Evolutionary conservation across 495 filamentous ascomycete species (phyloP).

Genomic region (Hypoxylon lenormandii): DNA sequence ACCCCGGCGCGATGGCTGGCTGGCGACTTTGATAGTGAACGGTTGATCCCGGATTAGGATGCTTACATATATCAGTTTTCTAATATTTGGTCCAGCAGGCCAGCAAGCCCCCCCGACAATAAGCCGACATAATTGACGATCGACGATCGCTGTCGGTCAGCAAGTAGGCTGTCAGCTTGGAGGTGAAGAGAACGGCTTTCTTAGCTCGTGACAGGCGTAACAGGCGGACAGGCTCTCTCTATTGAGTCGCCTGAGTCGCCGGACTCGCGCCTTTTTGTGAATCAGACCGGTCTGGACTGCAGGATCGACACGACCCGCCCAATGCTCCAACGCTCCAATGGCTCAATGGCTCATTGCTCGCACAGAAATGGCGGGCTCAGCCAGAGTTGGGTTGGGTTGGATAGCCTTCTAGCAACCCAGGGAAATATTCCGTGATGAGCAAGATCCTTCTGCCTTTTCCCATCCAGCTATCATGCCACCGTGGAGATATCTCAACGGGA

Average conservation of each 20-base stretch:
- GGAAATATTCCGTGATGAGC: constrained; percentile 19
- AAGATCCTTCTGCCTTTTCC: constrained; percentile 21
- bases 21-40: constrained; percentile 29
- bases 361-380: not conserved
- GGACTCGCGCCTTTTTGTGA: constrained; percentile 38
- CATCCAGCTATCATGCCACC: constrained; percentile 2
- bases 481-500: constrained; percentile 13
- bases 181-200: constrained; percentile 21
- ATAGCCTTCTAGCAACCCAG: constrained; percentile 20
- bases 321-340: too few species aligned
- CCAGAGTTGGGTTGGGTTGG: not conserved
- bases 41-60: constrained; percentile 18
- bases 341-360: constrained; percentile 15
- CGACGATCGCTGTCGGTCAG: constrained; percentile 32
- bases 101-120: constrained; percentile 33
- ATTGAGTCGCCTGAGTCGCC: constrained; percentile 9
- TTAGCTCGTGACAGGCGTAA: constrained; percentile 43
- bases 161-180: constrained; percentile 31
- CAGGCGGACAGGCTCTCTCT: not conserved
- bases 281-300: constrained; percentile 50
- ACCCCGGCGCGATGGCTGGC: constrained; percentile 12
- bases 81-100: constrained; percentile 10
- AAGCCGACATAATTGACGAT: constrained; percentile 37
- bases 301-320: constrained; percentile 40
- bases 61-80: constrained; percentile 20